A percentile compares a stretch with the other conserved stretches of the same genome.
phyloP scores from a whole-genome alignment of 768 basidiomycete genomes.

The Tephrocybe sp. region DNA sequence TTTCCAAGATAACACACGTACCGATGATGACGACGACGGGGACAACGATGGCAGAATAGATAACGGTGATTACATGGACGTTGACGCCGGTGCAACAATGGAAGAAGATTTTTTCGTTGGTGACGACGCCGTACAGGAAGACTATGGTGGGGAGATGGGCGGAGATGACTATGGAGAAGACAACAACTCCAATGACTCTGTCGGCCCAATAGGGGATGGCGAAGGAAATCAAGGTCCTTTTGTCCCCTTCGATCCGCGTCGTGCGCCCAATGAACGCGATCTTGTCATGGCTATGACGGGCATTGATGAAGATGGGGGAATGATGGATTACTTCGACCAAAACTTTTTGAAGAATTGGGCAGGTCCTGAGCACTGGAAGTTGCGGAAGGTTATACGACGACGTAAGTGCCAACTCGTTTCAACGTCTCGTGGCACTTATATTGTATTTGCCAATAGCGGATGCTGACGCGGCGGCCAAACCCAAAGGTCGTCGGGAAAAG shows the following conservation, averaged over 20 bases:
- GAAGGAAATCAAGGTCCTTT: constrained; percentile 48
- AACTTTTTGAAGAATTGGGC: constrained; percentile 94
- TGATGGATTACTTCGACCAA: constrained; percentile 90
- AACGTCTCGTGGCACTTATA: background rate
- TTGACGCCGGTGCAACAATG: constrained; percentile 39
- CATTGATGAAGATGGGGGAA: constrained; percentile 51
- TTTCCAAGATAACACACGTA: constrained; percentile 53
- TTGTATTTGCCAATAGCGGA: constrained; percentile 30
- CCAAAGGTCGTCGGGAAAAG: constrained; percentile 59
- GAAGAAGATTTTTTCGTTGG: constrained; percentile 72
- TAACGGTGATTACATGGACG: constrained; percentile 39
- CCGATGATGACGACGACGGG: constrained; percentile 43
- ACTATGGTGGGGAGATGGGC: constrained; percentile 24
- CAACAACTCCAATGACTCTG: constrained; percentile 44
- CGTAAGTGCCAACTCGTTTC: constrained; percentile 45
- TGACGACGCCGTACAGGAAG: constrained; percentile 40
- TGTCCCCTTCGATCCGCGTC: constrained; percentile 84
- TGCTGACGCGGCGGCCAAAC: constrained; percentile 48
- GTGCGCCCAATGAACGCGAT: constrained; percentile 73
- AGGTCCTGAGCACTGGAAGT: constrained; percentile 98
- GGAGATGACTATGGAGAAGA: constrained; percentile 43
- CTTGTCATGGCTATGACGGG: constrained; percentile 86
- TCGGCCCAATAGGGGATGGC: constrained; percentile 40
- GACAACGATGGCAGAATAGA: constrained; percentile 39
- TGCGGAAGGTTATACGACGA: constrained; percentile 77